phyloP scores from a whole-genome alignment of 2,329 filamentous ascomycete species.

The Sarocladiaceae sp. region DNA sequence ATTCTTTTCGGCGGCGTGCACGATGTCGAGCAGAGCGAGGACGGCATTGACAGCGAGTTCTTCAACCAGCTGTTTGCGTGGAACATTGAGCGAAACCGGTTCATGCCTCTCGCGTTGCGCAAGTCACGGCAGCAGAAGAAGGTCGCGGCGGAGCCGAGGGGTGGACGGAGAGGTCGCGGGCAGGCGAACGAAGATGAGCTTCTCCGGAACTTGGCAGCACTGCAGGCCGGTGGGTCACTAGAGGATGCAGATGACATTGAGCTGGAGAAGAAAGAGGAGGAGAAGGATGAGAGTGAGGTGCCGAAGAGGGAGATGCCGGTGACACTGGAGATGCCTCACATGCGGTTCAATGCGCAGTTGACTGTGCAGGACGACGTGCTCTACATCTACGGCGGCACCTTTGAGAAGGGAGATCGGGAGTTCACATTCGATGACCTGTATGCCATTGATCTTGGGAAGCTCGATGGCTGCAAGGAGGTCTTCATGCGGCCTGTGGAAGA shows the following conservation, averaged over 20 bases:
- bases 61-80: conserved; percentile 89
- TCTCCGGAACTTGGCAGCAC: conserved; percentile 40
- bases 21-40: conserved; percentile 84
- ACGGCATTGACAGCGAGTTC: conserved; percentile 95
- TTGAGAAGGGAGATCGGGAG: conserved; percentile 89
- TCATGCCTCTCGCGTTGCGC: conserved; percentile 76
- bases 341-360: conserved; percentile 84
- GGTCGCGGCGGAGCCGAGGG: conserved; percentile 66
- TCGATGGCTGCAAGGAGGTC: conserved; percentile 89
- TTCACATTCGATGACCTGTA: conserved; percentile 96
- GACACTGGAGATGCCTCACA: conserved; percentile 78
- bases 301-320: conserved; percentile 58
- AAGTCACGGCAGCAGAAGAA: conserved; percentile 56
- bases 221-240: conserved; percentile 83
- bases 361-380: conserved; percentile 87
- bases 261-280: conserved; percentile 44
- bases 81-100: conserved; percentile 92
- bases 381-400: conserved; percentile 93
- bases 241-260: conserved; percentile 43
- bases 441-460: conserved; percentile 85
- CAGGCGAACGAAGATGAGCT: conserved; percentile 92
- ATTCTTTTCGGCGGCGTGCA: conserved; percentile 94
- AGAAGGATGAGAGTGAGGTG: conserved; percentile 48
- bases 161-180: conserved; percentile 56
- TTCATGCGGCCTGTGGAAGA: conserved; percentile 79